Evolutionary conservation across 164 flowering plant species (phyloP), one percentile per base, ranked within the genome.

Genomic region (Macadamia tetraphylla): DNA sequence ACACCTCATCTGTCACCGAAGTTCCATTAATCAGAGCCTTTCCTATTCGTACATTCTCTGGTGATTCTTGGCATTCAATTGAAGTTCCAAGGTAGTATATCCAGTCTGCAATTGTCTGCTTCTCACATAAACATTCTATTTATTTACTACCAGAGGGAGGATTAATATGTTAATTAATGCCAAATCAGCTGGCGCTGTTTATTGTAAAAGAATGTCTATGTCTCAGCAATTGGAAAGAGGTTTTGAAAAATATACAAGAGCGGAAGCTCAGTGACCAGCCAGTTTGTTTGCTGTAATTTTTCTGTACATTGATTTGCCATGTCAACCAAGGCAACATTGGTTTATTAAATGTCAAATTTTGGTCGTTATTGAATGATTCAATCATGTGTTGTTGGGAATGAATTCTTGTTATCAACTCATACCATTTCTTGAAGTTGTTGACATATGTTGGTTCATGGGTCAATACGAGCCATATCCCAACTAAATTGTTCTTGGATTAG

Each of bases 71-170:
- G 40, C 55, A 51, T 10, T 10, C 55, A 3, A 10, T 51, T 14
- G 17, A 51, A 51, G 55, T 40, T 65, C 70, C 65, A 46, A 64
- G 65, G 55, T 49, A 64, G 71, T 69, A 58, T 18, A 67, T 51
- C 51, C 66, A 35, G 59, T 55, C 46, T 15, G 60, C 62, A 59
- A 30, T 59, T 59, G 62, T 23, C 49, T 68, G 63, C 64, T 23
- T 23, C 23, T 30, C 12, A n/a, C 9, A 48, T 49, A 29, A 10
- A 43, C 51, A 29, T 29, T 30, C 17, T 48, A 32, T 71, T 23
- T 58, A 29, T 66, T 56, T 6, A 53, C 44, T 71, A n/a, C 53
- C 55, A n/a, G 57, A 62, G 56, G 8, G 52, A 49, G 17, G 62
- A 66, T 62, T 56, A 13, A 30, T 66, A 64, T 43, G 40, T 60